Evolutionary conservation across 371 early-diverging fungal species (phyloP), one percentile per base, ranked within the genome.

Genomic region (Scutellospora calospora): DNA sequence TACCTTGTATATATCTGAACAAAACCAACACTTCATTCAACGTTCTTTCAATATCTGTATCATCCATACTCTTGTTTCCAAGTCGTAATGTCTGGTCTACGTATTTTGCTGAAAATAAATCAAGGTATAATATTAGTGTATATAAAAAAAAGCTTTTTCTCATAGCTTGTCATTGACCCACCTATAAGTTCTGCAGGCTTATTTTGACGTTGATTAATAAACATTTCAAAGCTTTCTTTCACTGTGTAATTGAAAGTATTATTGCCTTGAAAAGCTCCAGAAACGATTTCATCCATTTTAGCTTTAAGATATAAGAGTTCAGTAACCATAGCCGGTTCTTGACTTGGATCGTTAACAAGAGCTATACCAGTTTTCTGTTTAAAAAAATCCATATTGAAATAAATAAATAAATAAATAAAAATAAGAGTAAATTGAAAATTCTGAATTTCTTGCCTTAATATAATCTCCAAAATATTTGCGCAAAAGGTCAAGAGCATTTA

Each of bases 151-250:
- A 29, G 8, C 25, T 41, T 83, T 80, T 27, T 84, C 22, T 45
- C 83, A 20, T 84, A 86, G 86, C 83, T 97, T 97, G 57, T 96
- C 84, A 6, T 57, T 57, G 4, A 93, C 81, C 92, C 95, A 49
- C 97, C 96, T 69, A 98, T 88, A 54, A 96, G 82, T 86, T 97
- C 97, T 3, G 98, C 96, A 8, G 97, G 97, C 83, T 93, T 94
- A 84, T 92, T 94, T 51, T 91, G 90, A 63, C 96, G 87, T 25
- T 93, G 86, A 80, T 97, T 97, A 79, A 99, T 91, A 80, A 97
- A 96, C 2, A 85, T 83, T 79, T 96, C 97, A 84, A 98, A 97
- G 33, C 95, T 91, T 81, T 96, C 95, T 71, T 95, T 94, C 62
- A 95, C 76, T 0, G 94, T 86, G 20, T 95, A 86, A 2, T 84